Evolutionary conservation across 1,139 yeast genomes (phyloP), one percentile per base, ranked within the genome.

Genomic region (Hemisphaericaspora lyxosophila): DNA sequence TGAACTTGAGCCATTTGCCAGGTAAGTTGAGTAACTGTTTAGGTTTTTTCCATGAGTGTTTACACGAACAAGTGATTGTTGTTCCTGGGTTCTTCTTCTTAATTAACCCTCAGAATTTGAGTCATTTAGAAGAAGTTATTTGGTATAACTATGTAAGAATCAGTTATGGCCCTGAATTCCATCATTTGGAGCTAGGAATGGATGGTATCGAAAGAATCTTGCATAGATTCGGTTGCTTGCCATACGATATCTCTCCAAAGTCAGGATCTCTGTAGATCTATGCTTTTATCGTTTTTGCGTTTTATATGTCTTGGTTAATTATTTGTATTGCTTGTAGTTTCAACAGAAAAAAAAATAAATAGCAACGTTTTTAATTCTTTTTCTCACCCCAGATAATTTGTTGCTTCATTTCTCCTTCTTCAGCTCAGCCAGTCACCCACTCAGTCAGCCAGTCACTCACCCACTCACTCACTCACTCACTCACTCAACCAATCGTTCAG

Each of bases 61-160:
- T 80, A 35, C 83, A 78, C 51, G 84, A 80, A 47, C 73, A 71
- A 50, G 82, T 78, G 12, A 80, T 80, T 54, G 75, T 77, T 30
- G 86, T 80, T 13, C 86, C 85, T 2, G 85, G 86, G 4, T 78
- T 80, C 47, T 80, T 80, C 67, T 80, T 80, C 53, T 79, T 80
- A 53, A 69, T 80, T 48, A 80, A 80, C 49, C 85, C 85, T 9
- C 74, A 78, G 47, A 80, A 81, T 50, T 74, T 81, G 59, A 70
- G 82, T 38, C 74, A 75, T 39, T 61, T 80, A 42, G 80, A 73
- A 47, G 85, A 80, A 47, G 80, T 78, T 18, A 80, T 78, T 36
- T 78, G 82, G 83, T 80, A 77, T 52, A 76, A 79, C 45, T 80
- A 70, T 49, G 82, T 80, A 8, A 65, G 86, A 52, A 62, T 80